These are phyloP conservation scores for Rheum nobile DNA, from an alignment of 148 eudicot genomes.

Conservation along the genomic window DNA sequence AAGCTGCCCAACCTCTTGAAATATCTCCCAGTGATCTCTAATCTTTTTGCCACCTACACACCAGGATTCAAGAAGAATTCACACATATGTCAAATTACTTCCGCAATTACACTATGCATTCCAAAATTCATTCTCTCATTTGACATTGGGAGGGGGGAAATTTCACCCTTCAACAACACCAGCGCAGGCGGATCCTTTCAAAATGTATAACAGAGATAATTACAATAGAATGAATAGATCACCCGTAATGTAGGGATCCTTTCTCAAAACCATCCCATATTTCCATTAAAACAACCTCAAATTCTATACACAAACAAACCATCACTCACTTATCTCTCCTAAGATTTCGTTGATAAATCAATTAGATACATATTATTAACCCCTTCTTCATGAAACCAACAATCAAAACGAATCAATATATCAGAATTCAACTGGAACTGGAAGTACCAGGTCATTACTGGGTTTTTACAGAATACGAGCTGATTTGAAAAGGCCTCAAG, in stretches of 20 bases:
- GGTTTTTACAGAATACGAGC: neutral
- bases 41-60: slow-evolving; percentile 66
- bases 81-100: neutral
- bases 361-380: neutral
- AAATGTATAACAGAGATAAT: neutral
- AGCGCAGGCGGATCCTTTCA: neutral
- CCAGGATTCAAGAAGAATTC: neutral
- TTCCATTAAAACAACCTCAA: neutral
- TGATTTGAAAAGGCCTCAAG: neutral
- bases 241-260: neutral
- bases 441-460: neutral
- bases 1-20: slow-evolving; percentile 83
- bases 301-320: neutral
- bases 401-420: neutral
- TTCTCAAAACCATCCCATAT: neutral
- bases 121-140: neutral
- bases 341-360: neutral
- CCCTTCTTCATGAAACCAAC: neutral
- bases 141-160: neutral
- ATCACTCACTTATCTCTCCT: neutral
- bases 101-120: neutral
- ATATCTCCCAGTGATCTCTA: slow-evolving; percentile 70
- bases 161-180: neutral
- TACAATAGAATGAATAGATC: neutral
- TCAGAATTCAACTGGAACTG: neutral